Conservation (phyloP, 768 basidiomycete genomes). For the Rhodotorula babjevae region DNA sequence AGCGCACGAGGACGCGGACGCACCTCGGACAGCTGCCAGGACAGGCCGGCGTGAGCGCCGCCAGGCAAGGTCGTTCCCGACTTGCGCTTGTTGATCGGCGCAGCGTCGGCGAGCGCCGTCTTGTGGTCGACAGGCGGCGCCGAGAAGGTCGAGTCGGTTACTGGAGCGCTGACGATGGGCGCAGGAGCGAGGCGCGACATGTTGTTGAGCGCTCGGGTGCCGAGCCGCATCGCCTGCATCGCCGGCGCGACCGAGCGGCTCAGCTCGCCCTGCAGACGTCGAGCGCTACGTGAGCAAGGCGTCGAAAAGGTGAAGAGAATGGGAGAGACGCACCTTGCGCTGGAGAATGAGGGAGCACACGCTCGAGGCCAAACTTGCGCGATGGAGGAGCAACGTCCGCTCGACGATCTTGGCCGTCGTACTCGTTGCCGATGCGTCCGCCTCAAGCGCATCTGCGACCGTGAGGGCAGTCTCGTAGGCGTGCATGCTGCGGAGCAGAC, state of each 20-base stretch:
- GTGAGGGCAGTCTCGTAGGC: slow-evolving; percentile 36
- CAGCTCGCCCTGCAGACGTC: slow-evolving; percentile 53
- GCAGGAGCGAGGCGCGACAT: slow-evolving; percentile 38
- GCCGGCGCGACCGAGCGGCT: slow-evolving; percentile 52
- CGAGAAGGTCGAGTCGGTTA: not conserved
- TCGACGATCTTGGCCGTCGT: slow-evolving; percentile 55
- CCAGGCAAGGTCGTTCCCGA: slow-evolving; percentile 28
- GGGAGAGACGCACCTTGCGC: slow-evolving; percentile 54
- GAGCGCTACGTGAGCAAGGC: slow-evolving; percentile 41
- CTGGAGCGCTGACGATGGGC: slow-evolving; percentile 6
- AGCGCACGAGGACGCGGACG: not conserved
- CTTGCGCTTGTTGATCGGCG: slow-evolving; percentile 15
- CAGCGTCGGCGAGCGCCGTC: slow-evolving; percentile 26
- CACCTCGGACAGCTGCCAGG: slow-evolving; percentile 68
- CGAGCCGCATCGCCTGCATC: slow-evolving; percentile 40
- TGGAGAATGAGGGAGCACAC: slow-evolving; percentile 67
- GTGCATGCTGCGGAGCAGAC: slow-evolving; percentile 8
- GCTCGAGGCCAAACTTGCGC: slow-evolving; percentile 66
- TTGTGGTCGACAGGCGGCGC: slow-evolving; percentile 5
- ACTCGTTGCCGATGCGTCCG: slow-evolving; percentile 54
- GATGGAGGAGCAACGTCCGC: slow-evolving; percentile 60
- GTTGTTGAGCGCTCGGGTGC: slow-evolving; percentile 42
- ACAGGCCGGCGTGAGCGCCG: slow-evolving; percentile 52
- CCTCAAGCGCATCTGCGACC: slow-evolving; percentile 51
- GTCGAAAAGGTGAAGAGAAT: slow-evolving; percentile 56